Conservation (phyloP, 345 rosid genomes). For the Jatropha curcas region DNA sequence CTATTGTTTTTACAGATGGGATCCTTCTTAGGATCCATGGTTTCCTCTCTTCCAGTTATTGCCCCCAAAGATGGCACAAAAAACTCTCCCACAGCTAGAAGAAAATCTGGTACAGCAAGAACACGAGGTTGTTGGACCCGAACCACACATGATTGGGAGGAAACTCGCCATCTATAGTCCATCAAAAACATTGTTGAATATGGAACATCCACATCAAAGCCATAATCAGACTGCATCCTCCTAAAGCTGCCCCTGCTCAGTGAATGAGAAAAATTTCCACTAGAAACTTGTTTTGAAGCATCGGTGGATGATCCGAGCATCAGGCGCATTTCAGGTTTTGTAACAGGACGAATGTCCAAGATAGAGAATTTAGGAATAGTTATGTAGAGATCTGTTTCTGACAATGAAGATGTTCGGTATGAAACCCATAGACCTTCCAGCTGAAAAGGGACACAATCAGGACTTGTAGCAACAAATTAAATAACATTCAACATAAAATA, state of each 20-base stretch:
- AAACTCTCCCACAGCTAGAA: slow-evolving; percentile 90
- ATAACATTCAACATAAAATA: not conserved
- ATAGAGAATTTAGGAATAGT: slow-evolving; percentile 88
- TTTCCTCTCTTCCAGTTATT: slow-evolving; percentile 91
- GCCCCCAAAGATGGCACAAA: slow-evolving; percentile 88
- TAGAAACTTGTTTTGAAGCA: slow-evolving; percentile 69
- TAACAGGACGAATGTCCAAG: slow-evolving; percentile 79
- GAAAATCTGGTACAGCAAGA: slow-evolving; percentile 96
- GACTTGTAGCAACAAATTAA: slow-evolving; percentile 4
- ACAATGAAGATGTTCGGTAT: slow-evolving; percentile 82
- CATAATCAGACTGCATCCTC: slow-evolving; percentile 48
- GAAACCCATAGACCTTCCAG: slow-evolving; percentile 96
- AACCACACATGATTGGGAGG: slow-evolving; percentile 83
- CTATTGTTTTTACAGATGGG: slow-evolving; percentile 68
- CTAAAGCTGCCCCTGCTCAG: slow-evolving; percentile 53
- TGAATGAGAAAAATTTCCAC: slow-evolving; percentile 55
- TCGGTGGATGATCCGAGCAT: slow-evolving; percentile 97
- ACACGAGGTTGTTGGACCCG: slow-evolving; percentile 93
- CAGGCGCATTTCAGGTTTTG: slow-evolving; percentile 95
- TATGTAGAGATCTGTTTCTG: slow-evolving; percentile 90
- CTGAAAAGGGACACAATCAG: slow-evolving; percentile 44
- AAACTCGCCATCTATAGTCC: slow-evolving; percentile 90
- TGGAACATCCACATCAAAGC: slow-evolving; percentile 54
- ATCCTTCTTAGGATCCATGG: slow-evolving; percentile 89
- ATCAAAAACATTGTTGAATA: slow-evolving; percentile 88